Evolutionary conservation across 345 rosid species (phyloP), one percentile per base, ranked within the genome.

Genomic region (Anastatica hierochuntica): DNA sequence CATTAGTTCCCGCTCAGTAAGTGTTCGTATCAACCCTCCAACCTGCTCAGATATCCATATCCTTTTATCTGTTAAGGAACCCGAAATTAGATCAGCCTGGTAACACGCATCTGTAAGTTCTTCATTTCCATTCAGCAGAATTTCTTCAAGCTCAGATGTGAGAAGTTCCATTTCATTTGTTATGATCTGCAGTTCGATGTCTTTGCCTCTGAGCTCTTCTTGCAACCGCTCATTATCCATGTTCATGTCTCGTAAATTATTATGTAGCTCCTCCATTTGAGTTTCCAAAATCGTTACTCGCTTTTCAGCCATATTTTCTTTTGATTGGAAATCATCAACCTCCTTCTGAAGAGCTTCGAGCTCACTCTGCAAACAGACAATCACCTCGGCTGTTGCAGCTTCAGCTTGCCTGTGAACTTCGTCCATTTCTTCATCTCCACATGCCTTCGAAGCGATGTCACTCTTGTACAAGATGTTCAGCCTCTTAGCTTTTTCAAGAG

Each of bases 281-380:
- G 62, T 51, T 76, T 82, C 88, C 56, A 79, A 57, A 69, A 64
- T 38, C 13, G 52, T 48, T 13, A 70, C 60, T 48, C 63, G 73
- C 42, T 68, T 75, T 63, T 76, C 64, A 52, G 69, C 44, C 54
- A 72, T 77, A 53, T 49, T 72, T 75, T 88, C 97, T 72, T 77
- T 85, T 62, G 76, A 68, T 24, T 83, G 81, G 67, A 64, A 79
- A 57, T 74, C 82, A 19, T 69, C 79, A 40, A 83, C 78, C 70
- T 81, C 83, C 72, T 77, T 70, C 74, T 88, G 95, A 70, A 92
- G 97, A 70, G 63, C 35, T 62, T 78, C 69, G 37, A 92, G 97
- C 76, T 83, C 98, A 71, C 84, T 85, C 79, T 87, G 90, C 85
- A 87, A 68, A 58, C 87, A 82, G 66, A 90, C 81, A 68, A 90